A percentile compares a stretch with the other conserved stretches of the same genome.
phyloP scores from a whole-genome alignment of 1,139 yeast species.

The Debaryomycetaceae sp. region DNA sequence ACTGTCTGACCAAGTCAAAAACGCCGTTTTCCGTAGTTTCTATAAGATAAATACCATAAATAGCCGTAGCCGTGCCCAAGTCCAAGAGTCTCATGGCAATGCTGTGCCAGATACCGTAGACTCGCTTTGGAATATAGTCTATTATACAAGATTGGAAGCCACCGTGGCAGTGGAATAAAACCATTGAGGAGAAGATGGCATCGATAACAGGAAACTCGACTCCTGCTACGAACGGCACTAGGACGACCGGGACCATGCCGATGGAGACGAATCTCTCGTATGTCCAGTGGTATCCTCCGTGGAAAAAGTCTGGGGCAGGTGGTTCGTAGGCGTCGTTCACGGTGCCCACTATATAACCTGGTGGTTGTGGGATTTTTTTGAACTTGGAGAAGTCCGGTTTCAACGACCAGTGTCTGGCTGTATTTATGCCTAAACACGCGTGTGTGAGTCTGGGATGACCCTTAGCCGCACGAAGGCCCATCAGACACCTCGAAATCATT shows the following conservation, averaged over 20 bases:
- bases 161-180: slow-evolving; percentile 63
- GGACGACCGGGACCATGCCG: slow-evolving; percentile 61
- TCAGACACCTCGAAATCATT: neutral
- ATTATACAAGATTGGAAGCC: slow-evolving; percentile 78
- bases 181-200: slow-evolving; percentile 50
- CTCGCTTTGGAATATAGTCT: slow-evolving; percentile 74
- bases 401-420: slow-evolving; percentile 23
- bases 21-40: slow-evolving; percentile 59
- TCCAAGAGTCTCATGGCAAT: slow-evolving; percentile 60
- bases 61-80: slow-evolving; percentile 60
- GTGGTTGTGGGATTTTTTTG: slow-evolving; percentile 66
- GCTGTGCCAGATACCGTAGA: slow-evolving; percentile 64
- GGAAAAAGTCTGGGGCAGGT: slow-evolving; percentile 52
- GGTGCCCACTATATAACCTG: slow-evolving; percentile 70
- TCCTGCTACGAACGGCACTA: slow-evolving; percentile 61
- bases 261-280: slow-evolving; percentile 58
- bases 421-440: neutral
- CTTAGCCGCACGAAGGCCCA: neutral
- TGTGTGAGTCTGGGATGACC: neutral
- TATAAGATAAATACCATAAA: slow-evolving; percentile 64
- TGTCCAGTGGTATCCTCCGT: slow-evolving; percentile 76
- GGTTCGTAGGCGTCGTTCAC: slow-evolving; percentile 71
- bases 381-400: slow-evolving; percentile 48
- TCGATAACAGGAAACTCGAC: slow-evolving; percentile 50
- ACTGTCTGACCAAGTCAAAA: slow-evolving; percentile 39